A percentile compares a stretch with the other conserved stretches of the same genome.
These are phyloP conservation scores for Fusarium acutatum DNA, from an alignment of 2,329 filamentous ascomycete genomes.

Conservation along the genomic window DNA sequence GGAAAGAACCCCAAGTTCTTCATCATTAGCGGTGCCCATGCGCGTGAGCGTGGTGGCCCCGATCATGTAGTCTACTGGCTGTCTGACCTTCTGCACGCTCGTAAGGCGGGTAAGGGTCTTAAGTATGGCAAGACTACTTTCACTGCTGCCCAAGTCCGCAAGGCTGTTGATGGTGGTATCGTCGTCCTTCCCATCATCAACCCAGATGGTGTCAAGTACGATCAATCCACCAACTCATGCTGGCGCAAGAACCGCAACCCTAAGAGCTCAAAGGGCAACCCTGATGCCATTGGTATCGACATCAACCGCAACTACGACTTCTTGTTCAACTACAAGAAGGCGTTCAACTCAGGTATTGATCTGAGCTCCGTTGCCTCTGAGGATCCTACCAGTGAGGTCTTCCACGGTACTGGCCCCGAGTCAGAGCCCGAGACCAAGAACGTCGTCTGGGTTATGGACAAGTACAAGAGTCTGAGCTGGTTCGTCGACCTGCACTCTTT, in stretches of 20 bases:
- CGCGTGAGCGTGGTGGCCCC: constrained; percentile 65
- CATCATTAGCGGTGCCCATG: constrained; percentile 63
- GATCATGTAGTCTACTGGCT: constrained; percentile 67
- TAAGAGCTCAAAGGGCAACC: constrained; percentile 44
- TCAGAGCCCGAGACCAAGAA: constrained; percentile 67
- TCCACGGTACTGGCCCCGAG: constrained; percentile 59
- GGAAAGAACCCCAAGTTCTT: constrained; percentile 59
- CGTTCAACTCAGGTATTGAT: constrained; percentile 52
- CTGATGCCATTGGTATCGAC: constrained; percentile 56
- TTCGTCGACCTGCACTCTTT: constrained; percentile 68
- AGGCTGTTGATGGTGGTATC: constrained; percentile 61
- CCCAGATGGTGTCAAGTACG: constrained; percentile 62
- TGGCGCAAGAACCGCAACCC: constrained; percentile 67
- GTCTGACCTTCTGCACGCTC: constrained; percentile 63
- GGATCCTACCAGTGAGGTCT: constrained; percentile 56
- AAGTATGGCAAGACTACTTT: constrained; percentile 62
- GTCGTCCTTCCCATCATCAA: constrained; percentile 63
- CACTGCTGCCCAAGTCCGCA: constrained; percentile 60
- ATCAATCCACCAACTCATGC: constrained; percentile 58
- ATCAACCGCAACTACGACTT: constrained; percentile 68
- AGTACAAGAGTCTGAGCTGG: constrained; percentile 61
- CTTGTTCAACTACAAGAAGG: constrained; percentile 60
- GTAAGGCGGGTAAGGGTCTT: constrained; percentile 58
- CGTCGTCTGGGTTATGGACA: constrained; percentile 61
- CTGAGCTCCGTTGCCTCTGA: constrained; percentile 48